Percentiles rank a stretch among this genome's conserved stretches.
These are phyloP conservation scores for Talaromyces sp. DNA, from an alignment of 2,329 filamentous ascomycete species.

Conservation along the genomic window DNA sequence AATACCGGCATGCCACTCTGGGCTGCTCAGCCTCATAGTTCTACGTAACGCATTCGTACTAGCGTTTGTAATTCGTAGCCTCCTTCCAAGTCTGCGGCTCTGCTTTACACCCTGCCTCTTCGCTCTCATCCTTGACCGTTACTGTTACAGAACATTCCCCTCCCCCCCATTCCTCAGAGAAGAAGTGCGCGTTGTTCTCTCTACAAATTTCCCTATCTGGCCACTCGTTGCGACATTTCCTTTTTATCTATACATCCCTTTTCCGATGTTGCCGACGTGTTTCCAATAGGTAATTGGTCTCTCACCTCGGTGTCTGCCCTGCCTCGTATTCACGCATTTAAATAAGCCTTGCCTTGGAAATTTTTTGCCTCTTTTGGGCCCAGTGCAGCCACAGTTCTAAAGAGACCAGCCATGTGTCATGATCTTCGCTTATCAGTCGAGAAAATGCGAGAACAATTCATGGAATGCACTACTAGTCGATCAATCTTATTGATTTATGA, in stretches of 20 bases:
- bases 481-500: not conserved
- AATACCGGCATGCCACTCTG: not conserved
- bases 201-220: not conserved
- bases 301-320: not conserved
- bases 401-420: not conserved
- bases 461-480: not conserved
- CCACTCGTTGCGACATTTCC: not conserved
- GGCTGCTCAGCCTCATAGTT: not conserved
- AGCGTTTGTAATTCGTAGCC: not conserved
- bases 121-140: not conserved
- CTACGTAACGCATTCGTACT: not conserved
- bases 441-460: not conserved
- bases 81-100: not conserved
- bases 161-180: not conserved
- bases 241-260: not conserved
- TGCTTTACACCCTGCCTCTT: not conserved
- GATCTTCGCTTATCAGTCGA: not conserved
- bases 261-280: not conserved
- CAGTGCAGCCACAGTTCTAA: not conserved
- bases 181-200: not conserved
- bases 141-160: not conserved
- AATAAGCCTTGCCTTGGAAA: not conserved
- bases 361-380: not conserved
- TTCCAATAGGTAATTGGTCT: not conserved
- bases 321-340: not conserved